phyloP scores from a whole-genome alignment of 1,284 basidiomycete genomes.

The Pseudozyma flocculosa region DNA sequence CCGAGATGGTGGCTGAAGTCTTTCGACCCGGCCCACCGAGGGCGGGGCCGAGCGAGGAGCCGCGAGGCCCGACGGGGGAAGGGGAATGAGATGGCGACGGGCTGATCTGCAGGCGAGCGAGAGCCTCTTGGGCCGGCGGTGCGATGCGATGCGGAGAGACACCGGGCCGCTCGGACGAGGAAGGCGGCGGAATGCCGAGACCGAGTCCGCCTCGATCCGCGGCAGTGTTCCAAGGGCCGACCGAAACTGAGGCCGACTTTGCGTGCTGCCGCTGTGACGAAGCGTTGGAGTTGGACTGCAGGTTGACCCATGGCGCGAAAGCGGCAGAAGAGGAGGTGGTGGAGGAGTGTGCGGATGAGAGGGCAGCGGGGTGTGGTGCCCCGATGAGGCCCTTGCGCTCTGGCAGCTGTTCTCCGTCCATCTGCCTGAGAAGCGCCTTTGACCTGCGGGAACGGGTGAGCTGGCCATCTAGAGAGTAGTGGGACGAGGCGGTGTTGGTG shows the following conservation, averaged over 20 bases:
- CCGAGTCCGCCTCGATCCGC: too few relatives aligned
- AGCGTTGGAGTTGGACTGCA: conserved; percentile 7
- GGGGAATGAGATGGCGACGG: background rate
- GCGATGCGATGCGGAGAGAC: too few relatives aligned
- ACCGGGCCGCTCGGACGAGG: too few relatives aligned
- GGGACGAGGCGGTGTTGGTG: conserved; percentile 2
- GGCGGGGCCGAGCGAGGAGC: too few relatives aligned
- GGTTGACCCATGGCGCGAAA: too few relatives aligned
- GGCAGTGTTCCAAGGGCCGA: too few relatives aligned
- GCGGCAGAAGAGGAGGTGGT: background rate
- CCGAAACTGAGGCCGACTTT: conserved; percentile 11
- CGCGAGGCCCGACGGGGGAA: background rate
- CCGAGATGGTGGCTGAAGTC: conserved; percentile 18
- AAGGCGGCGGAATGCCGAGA: too few relatives aligned
- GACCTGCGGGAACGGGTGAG: conserved; percentile 3
- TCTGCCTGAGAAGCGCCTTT: conserved; percentile 8
- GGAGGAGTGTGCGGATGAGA: background rate
- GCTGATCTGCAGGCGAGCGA: too few relatives aligned
- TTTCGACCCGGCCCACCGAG: conserved; percentile 3
- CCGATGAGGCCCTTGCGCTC: conserved; percentile 21
- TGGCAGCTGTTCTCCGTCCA: conserved; percentile 16
- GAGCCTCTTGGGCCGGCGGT: too few relatives aligned
- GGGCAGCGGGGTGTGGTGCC: background rate
- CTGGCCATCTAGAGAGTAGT: background rate
- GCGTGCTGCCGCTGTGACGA: conserved; percentile 1